A percentile compares a stretch with the other conserved stretches of the same genome.
Evolutionary conservation across 768 basidiomycete genomes (phyloP).

Genomic region (Tricholomella constricta): DNA sequence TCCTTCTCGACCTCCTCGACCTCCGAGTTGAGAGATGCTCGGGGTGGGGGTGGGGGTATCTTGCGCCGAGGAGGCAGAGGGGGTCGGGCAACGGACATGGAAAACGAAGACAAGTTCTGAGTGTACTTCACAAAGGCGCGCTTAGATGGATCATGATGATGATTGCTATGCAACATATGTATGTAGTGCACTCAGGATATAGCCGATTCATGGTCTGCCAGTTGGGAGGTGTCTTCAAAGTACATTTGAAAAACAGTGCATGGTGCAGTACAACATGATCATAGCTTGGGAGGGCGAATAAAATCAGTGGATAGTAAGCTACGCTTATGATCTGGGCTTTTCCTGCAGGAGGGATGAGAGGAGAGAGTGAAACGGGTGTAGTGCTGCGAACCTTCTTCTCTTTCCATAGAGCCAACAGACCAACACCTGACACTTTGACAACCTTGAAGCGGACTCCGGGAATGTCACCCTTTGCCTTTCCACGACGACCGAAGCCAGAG

Average conservation of each 20-base stretch:
- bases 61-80: constrained; percentile 28
- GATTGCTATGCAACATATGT: background rate
- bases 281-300: constrained; percentile 13
- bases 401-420: constrained; percentile 97
- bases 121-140: background rate
- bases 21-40: background rate
- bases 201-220: background rate
- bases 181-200: background rate
- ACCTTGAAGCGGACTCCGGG: constrained; percentile 99
- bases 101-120: background rate
- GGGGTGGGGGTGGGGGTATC: constrained; percentile 24
- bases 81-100: constrained; percentile 18
- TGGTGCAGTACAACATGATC: constrained; percentile 16
- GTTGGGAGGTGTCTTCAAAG: background rate
- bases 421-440: constrained; percentile 99
- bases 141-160: background rate
- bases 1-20: background rate
- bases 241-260: background rate
- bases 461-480: constrained; percentile 99
- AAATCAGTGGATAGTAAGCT: constrained; percentile 5
- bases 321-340: constrained; percentile 63
- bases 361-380: background rate
- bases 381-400: constrained; percentile 86
- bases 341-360: constrained; percentile 44
- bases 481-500: constrained; percentile 99